A percentile compares a stretch with the other conserved stretches of the same genome.
Evolutionary conservation across 768 basidiomycete species (phyloP).

Genomic region (Coprinopsis marcescibilis): DNA sequence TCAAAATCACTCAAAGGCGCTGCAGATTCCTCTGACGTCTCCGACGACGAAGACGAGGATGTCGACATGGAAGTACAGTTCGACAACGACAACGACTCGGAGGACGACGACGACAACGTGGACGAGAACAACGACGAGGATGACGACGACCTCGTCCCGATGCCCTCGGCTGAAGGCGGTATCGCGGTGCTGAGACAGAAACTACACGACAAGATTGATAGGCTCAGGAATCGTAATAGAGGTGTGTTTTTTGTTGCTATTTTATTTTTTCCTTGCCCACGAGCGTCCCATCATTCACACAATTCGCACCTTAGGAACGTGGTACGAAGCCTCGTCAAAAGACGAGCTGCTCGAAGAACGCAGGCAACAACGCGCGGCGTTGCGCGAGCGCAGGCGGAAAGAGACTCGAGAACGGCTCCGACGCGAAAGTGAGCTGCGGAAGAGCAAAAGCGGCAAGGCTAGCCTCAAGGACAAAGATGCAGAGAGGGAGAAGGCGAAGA

Average conservation of each 20-base stretch:
- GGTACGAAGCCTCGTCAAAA: constrained; percentile 56
- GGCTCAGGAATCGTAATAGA: constrained; percentile 35
- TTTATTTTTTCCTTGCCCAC: neutral
- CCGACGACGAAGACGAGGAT: constrained; percentile 23
- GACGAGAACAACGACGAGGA: constrained; percentile 20
- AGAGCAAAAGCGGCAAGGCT: constrained; percentile 37
- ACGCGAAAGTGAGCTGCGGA: constrained; percentile 56
- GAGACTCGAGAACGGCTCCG: constrained; percentile 81
- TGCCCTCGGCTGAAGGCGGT: constrained; percentile 52
- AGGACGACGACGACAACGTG: constrained; percentile 19
- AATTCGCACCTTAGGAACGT: neutral
- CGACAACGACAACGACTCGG: constrained; percentile 28
- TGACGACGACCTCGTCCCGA: constrained; percentile 45
- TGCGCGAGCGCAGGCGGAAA: constrained; percentile 81
- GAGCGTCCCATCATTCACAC: neutral
- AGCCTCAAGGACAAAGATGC: constrained; percentile 42
- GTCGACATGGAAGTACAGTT: constrained; percentile 20
- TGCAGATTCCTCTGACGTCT: constrained; percentile 26
- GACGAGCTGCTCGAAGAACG: constrained; percentile 84
- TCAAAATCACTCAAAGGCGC: constrained; percentile 31
- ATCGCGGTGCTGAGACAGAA: constrained; percentile 65
- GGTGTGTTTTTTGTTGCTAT: too few species aligned
- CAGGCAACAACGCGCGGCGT: constrained; percentile 65
- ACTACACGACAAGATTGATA: constrained; percentile 67
- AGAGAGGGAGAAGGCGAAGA: constrained; percentile 30